Percentiles rank a stretch among this genome's conserved stretches.
Conservation (phyloP, 768 basidiomycete genomes). For the Kwoniella bestiolae region DNA sequence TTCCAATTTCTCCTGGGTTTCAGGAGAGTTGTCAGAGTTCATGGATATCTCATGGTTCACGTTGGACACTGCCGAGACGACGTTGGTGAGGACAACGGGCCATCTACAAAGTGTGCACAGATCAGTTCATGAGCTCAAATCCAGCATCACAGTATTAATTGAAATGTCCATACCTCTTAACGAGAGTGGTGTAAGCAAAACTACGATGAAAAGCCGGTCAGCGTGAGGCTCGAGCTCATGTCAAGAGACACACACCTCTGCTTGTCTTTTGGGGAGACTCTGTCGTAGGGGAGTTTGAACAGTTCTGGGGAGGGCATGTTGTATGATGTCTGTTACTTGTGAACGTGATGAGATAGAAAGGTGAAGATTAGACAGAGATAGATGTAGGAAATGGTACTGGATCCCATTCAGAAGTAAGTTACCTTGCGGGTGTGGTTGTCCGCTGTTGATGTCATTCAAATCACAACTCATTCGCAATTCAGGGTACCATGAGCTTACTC, state of each 20-base stretch:
- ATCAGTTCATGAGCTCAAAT: background rate
- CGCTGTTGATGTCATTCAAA: background rate
- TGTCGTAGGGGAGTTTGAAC: slow-evolving; percentile 42
- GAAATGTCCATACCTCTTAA: slow-evolving; percentile 33
- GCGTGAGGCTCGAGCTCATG: too few relatives aligned
- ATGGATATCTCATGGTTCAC: slow-evolving; percentile 62
- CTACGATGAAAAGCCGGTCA: slow-evolving; percentile 1
- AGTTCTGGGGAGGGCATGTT: slow-evolving; percentile 23
- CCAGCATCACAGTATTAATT: background rate
- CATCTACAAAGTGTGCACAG: slow-evolving; percentile 61
- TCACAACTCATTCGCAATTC: background rate
- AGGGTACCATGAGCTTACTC: background rate
- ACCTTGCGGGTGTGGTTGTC: too few relatives aligned
- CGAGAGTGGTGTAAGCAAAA: slow-evolving; percentile 44
- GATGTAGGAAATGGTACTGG: too few relatives aligned
- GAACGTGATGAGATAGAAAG: too few relatives aligned
- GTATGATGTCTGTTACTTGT: background rate
- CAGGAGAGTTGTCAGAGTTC: slow-evolving; percentile 39
- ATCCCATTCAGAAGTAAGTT: too few relatives aligned
- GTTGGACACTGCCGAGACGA: slow-evolving; percentile 76
- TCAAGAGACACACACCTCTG: slow-evolving; percentile 42
- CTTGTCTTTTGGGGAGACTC: slow-evolving; percentile 54
- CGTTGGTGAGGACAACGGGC: slow-evolving; percentile 74
- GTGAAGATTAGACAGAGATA: too few relatives aligned
- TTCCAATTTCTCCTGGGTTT: slow-evolving; percentile 58